Conservation (phyloP, 768 basidiomycete genomes). For the Sarcodon sp. region DNA sequence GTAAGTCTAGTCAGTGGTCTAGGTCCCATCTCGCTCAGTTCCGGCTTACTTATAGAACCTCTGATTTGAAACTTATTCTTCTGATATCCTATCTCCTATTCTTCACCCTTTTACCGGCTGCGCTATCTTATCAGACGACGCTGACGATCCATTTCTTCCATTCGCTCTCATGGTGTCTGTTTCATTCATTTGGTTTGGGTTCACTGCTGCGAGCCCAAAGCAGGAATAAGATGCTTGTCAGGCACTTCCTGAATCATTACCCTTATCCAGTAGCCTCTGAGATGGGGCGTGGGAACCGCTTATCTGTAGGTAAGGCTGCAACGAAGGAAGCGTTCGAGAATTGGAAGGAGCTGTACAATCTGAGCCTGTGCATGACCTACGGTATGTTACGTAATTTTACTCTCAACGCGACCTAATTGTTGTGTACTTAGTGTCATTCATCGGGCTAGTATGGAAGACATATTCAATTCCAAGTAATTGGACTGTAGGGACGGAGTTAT, state of each 20-base stretch:
- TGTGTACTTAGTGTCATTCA: constrained; percentile 66
- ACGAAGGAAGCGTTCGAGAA: constrained; percentile 90
- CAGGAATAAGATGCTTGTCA: constrained; percentile 75
- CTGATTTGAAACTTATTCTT: constrained; percentile 73
- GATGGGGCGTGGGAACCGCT: neutral
- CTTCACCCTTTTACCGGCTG: constrained; percentile 41
- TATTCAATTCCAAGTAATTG: constrained; percentile 75
- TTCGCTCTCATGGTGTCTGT: constrained; percentile 72
- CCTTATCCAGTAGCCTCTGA: constrained; percentile 66
- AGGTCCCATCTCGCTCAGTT: neutral
- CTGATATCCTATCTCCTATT: constrained; percentile 56
- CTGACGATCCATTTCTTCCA: constrained; percentile 71
- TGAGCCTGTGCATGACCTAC: constrained; percentile 92
- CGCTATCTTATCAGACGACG: constrained; percentile 31
- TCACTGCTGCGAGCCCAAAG: constrained; percentile 76
- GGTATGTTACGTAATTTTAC: constrained; percentile 30
- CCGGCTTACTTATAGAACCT: constrained; percentile 40
- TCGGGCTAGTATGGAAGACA: constrained; percentile 81
- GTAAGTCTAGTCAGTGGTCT: constrained; percentile 25
- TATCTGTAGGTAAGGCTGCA: constrained; percentile 41
- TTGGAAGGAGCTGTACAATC: constrained; percentile 89
- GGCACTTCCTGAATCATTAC: constrained; percentile 93
- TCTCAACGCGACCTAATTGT: neutral
- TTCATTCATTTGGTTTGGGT: constrained; percentile 86
- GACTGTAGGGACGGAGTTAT: constrained; percentile 76